Conservation (phyloP, 345 rosid genomes). For the Psidium friedrichsthalianum region DNA sequence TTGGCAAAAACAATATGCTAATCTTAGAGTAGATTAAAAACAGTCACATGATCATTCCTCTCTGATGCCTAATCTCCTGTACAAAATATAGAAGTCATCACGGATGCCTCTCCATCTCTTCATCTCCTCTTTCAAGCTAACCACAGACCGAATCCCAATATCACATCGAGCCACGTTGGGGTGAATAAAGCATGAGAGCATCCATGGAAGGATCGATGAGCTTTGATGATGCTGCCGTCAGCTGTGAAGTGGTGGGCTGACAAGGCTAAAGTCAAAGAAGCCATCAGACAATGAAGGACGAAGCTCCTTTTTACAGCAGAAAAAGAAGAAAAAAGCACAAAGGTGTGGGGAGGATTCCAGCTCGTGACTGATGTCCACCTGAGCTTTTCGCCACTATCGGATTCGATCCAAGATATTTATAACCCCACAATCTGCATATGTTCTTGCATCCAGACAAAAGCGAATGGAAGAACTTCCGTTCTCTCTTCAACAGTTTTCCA, state of each 20-base stretch:
- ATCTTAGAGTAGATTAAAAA: no score
- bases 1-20: no score
- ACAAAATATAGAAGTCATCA: background rate
- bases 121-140: background rate
- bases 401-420: background rate
- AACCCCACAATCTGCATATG: background rate
- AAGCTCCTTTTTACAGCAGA: background rate
- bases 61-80: background rate
- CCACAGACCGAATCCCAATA: background rate
- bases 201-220: background rate
- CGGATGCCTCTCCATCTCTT: background rate
- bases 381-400: background rate
- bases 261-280: background rate
- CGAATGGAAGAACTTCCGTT: background rate
- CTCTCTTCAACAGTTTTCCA: background rate
- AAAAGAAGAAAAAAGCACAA: background rate
- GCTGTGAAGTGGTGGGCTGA: background rate
- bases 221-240: background rate
- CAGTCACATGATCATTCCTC: no score
- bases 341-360: background rate
- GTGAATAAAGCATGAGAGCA: background rate
- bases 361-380: background rate
- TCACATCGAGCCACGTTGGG: background rate
- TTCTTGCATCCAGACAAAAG: background rate
- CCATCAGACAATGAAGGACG: background rate